phyloP scores from a whole-genome alignment of 345 rosid species.

The Eucalyptus sp. region DNA sequence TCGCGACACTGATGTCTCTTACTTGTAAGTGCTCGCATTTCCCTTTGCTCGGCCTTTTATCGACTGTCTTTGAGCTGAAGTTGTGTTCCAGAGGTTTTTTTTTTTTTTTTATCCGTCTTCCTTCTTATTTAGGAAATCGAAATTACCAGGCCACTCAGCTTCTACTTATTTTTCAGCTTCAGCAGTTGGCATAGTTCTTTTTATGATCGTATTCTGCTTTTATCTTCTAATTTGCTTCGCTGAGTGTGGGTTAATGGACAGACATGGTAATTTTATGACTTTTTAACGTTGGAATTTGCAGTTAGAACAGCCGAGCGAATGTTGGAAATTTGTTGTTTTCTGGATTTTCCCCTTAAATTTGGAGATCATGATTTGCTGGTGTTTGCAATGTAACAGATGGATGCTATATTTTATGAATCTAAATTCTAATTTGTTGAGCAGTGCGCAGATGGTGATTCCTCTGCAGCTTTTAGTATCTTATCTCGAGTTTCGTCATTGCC shows the following conservation, averaged over 20 bases:
- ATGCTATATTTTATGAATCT: not conserved
- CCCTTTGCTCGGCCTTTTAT: not conserved
- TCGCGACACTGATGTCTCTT: conserved; percentile 65
- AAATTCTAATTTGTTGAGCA: not conserved
- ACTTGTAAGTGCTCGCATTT: conserved; percentile 47
- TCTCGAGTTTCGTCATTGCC: not conserved
- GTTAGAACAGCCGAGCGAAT: not conserved
- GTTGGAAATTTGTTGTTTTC: not conserved
- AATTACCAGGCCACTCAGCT: not conserved
- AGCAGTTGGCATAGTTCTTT: not conserved
- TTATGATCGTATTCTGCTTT: not conserved
- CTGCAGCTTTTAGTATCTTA: not conserved
- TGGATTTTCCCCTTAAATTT: not conserved
- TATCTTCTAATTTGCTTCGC: not conserved
- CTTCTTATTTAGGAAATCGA: not conserved
- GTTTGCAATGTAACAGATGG: not conserved
- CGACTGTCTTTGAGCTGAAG: not conserved
- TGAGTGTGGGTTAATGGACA: not conserved
- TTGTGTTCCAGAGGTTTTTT: not conserved
- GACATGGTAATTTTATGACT: not conserved
- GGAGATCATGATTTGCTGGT: not conserved
- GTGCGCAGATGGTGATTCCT: not conserved
- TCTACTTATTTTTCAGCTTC: not conserved
- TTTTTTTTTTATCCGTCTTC: not conserved
- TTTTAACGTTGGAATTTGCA: not conserved